Evolutionary conservation across 2,329 filamentous ascomycete genomes (phyloP).

Genomic region (Colletotrichum musae): DNA sequence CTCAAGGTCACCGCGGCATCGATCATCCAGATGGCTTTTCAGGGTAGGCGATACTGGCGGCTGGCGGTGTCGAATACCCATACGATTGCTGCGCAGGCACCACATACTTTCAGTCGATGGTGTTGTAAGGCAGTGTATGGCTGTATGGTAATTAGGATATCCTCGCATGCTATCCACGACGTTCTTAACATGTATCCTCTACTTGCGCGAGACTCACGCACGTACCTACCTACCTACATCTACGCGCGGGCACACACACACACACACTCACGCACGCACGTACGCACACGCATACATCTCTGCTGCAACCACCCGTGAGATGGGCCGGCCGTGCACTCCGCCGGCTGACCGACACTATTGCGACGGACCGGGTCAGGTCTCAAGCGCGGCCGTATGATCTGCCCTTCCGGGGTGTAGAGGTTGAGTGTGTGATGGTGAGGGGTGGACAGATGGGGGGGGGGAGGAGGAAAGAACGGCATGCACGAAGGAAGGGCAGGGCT

Average conservation of each 20-base stretch:
- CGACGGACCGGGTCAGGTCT: constrained; percentile 15
- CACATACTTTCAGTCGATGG: not conserved
- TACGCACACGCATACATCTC: constrained; percentile 10
- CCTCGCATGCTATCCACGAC: constrained; percentile 5
- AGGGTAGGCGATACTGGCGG: constrained; percentile 28
- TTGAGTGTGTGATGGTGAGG: too few relatives aligned
- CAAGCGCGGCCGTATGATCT: constrained; percentile 13
- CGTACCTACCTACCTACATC: not conserved
- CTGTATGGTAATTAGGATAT: constrained; percentile 2
- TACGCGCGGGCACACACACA: not conserved
- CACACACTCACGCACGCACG: constrained; percentile 6
- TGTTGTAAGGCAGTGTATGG: not conserved
- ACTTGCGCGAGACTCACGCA: constrained; percentile 16
- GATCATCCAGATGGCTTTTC: not conserved
- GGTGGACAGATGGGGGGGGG: too few relatives aligned
- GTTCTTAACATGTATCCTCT: constrained; percentile 29
- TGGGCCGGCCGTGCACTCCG: constrained; percentile 36
- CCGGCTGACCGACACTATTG: constrained; percentile 35
- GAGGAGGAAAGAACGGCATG: too few relatives aligned
- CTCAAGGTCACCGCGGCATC: constrained; percentile 45
- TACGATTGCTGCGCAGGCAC: constrained; percentile 2
- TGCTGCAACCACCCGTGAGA: constrained; percentile 37
- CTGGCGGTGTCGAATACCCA: constrained; percentile 27
- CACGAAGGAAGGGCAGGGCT: not conserved
- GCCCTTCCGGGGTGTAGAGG: too few relatives aligned